These are phyloP conservation scores for Adansonia rubrostipa DNA, from an alignment of 441 rosid species.

Conservation along the genomic window DNA sequence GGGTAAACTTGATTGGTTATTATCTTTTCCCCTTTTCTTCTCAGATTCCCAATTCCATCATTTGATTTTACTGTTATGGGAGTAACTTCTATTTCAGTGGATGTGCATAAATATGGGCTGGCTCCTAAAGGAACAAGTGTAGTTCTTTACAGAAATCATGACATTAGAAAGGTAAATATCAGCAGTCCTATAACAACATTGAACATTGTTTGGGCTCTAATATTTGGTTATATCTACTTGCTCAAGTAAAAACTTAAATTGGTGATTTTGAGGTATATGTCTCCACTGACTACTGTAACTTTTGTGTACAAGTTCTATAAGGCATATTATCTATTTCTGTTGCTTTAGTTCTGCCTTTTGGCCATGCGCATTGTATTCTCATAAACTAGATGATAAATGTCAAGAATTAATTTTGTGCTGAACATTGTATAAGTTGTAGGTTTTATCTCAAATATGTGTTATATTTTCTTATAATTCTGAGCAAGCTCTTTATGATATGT, in stretches of 20 bases:
- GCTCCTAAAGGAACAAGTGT: slow-evolving; percentile 97
- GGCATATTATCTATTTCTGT: not conserved
- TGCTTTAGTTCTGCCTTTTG: slow-evolving; percentile 16
- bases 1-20: slow-evolving; percentile 5
- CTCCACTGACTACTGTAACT: not conserved
- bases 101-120: slow-evolving; percentile 95
- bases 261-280: not conserved
- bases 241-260: slow-evolving; percentile 11
- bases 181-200: not conserved
- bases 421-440: not conserved
- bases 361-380: not conserved
- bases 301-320: not conserved
- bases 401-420: not conserved
- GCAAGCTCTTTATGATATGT: slow-evolving; percentile 30
- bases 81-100: slow-evolving; percentile 89
- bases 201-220: slow-evolving; percentile 21
- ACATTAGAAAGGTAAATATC: slow-evolving; percentile 78
- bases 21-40: slow-evolving; percentile 23
- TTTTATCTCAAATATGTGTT: not conserved
- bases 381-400: not conserved
- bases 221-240: slow-evolving; percentile 6
- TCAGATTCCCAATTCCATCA: slow-evolving; percentile 79
- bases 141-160: slow-evolving; percentile 93
- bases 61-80: slow-evolving; percentile 91
- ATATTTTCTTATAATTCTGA: slow-evolving; percentile 20